Evolutionary conservation across 192 early-diverging fungal species (phyloP), one percentile per base, ranked within the genome.

Genomic region (Coemansia sp.): DNA sequence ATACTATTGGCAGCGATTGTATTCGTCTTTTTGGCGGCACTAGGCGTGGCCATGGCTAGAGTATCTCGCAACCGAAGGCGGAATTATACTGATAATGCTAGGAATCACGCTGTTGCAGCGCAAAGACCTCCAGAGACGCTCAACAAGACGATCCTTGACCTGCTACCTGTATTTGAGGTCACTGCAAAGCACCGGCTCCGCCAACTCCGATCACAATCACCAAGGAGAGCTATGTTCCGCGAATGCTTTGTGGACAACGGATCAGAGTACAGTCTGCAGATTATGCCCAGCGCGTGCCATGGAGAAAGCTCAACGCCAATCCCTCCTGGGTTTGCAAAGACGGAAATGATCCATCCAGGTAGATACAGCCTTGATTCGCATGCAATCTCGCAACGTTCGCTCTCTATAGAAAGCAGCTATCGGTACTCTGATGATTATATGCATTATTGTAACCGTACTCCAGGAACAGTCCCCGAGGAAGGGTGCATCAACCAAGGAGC

Each of bases 1-100:
- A 71, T 83, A n/a, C 68, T 83, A 11, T 58, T 83, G 15, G 80
- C 80, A 16, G 71, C 75, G 0, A 77, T 83, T 44, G 80, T 83
- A n/a, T 83, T 83, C 34, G 66, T 83, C 24, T 83, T 83, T 38
- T 68, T 83, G n/a, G 63, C 76, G 18, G 80, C 80, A 4, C 75
- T 83, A 34, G 80, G 75, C 9, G 75, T 83, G n/a, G 80, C 80
- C 16, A 83, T 83, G 80, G 66, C 80, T 12, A 68, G 80, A 21
- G 80, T 83, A 34, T 83, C 80, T 34, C 75, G 71, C 43, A 69
- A 68, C 15, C 60, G 80, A 30, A 69, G 67, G 36, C 71, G 60
- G 5, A 71, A 73, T n/a, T 71, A 77, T 33, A 55, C 23, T 30
- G 72, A 70, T 44, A 62, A 59, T 26, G 26, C 64, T 12, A 48